These are phyloP conservation scores for Dentipellis sp. DNA, from an alignment of 768 basidiomycete genomes.

Conservation along the genomic window DNA sequence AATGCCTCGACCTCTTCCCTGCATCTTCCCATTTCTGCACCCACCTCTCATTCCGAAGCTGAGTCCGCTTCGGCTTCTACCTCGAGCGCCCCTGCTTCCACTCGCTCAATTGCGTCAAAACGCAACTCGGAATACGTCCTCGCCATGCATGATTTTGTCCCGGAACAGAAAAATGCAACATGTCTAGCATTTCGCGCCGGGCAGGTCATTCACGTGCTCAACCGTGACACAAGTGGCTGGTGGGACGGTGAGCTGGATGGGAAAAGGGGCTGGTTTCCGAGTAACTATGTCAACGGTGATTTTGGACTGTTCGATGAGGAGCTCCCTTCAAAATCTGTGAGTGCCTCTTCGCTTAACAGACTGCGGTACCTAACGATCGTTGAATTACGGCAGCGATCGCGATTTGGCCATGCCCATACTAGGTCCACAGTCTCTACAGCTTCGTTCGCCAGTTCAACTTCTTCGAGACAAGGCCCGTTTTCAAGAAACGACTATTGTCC, in stretches of 20 bases:
- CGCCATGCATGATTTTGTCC: slow-evolving; percentile 87
- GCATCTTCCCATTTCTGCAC: slow-evolving; percentile 14
- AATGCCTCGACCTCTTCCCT: slow-evolving; percentile 18
- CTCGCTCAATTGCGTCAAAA: too few species aligned
- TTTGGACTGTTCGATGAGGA: slow-evolving; percentile 51
- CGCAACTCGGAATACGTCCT: slow-evolving; percentile 60
- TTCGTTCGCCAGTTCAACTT: slow-evolving; percentile 3
- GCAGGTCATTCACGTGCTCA: slow-evolving; percentile 85
- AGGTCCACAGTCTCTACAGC: slow-evolving; percentile 4
- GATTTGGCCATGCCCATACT: slow-evolving; percentile 19
- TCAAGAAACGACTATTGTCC: slow-evolving; percentile 42
- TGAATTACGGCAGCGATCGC: slow-evolving; percentile 5
- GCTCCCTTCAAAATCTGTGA: slow-evolving; percentile 30
- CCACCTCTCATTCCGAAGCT: slow-evolving; percentile 18
- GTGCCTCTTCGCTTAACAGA: slow-evolving; percentile 15
- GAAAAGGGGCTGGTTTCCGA: slow-evolving; percentile 94
- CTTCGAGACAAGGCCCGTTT: slow-evolving; percentile 8
- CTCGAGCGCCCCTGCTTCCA: slow-evolving; percentile 2
- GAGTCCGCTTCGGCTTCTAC: slow-evolving; percentile 10
- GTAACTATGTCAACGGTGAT: slow-evolving; percentile 83
- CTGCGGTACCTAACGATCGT: not conserved
- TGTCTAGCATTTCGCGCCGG: slow-evolving; percentile 87
- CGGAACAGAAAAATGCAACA: slow-evolving; percentile 60
- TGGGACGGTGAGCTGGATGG: slow-evolving; percentile 96
- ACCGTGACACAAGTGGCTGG: slow-evolving; percentile 81